Percentiles rank a stretch among this genome's conserved stretches.
Evolutionary conservation across 2,329 filamentous ascomycete genomes (phyloP).

Genomic region (Trichophaea hybrida): DNA sequence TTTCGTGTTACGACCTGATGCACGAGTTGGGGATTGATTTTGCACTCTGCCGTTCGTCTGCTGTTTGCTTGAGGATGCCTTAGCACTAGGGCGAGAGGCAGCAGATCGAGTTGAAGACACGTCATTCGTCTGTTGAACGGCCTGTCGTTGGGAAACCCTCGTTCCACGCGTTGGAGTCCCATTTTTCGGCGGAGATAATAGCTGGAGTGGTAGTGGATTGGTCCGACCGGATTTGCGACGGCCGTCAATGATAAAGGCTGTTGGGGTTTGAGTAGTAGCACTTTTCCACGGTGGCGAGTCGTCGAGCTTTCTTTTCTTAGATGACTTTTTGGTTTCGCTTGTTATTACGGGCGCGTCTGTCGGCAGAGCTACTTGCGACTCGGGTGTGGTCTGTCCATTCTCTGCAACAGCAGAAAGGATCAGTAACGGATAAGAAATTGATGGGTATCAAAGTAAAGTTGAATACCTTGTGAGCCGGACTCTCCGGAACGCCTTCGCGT

Average conservation of each 20-base stretch:
- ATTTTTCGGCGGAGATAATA: constrained; percentile 30
- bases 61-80: background rate
- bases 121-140: constrained; percentile 12
- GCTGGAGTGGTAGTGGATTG: constrained; percentile 42
- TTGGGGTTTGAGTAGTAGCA: constrained; percentile 69
- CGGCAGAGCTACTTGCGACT: constrained; percentile 1
- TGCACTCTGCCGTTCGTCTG: background rate
- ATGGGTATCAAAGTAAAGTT: constrained; percentile 5
- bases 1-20: constrained; percentile 8
- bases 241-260: constrained; percentile 61
- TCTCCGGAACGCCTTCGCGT: constrained; percentile 23
- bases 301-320: constrained; percentile 27
- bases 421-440: background rate
- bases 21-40: background rate
- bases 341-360: constrained; percentile 1
- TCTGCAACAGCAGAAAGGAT: constrained; percentile 2
- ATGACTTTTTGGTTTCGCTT: constrained; percentile 16
- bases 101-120: background rate
- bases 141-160: constrained; percentile 14
- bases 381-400: constrained; percentile 12
- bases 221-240: constrained; percentile 52
- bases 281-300: constrained; percentile 90
- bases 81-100: constrained; percentile 10
- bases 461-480: constrained; percentile 15
- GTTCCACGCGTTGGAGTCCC: constrained; percentile 19